Percentiles rank a stretch among this genome's conserved stretches.
Evolutionary conservation across 495 filamentous ascomycete genomes (phyloP).

Genomic region (Pseudotulostoma volvatum): DNA sequence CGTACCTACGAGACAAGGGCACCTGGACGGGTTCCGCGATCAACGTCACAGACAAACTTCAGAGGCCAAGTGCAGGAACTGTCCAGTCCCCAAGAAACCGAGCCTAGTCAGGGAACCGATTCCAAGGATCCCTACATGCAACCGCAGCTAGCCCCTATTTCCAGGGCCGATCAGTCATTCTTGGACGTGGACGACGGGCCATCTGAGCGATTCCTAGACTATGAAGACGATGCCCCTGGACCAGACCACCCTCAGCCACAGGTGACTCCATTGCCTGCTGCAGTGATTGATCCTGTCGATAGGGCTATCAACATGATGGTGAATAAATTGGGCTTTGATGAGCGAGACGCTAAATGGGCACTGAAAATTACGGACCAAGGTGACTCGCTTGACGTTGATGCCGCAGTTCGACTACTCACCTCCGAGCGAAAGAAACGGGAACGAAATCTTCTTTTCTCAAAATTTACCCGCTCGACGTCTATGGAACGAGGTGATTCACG

Average conservation of each 20-base stretch:
- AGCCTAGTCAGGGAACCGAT: background rate
- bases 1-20: conserved; percentile 40
- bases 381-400: conserved; percentile 31
- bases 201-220: no score
- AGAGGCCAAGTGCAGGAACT: background rate
- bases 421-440: conserved; percentile 22
- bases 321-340: conserved; percentile 29
- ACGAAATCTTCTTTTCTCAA: background rate
- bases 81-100: background rate
- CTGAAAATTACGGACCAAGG: conserved; percentile 37
- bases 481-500: background rate
- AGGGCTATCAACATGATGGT: conserved; percentile 32
- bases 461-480: background rate
- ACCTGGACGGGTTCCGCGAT: conserved; percentile 4
- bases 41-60: background rate
- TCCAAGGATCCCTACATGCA: background rate
- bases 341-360: conserved; percentile 34
- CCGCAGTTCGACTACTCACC: conserved; percentile 28
- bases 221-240: background rate
- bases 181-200: conserved; percentile 5
- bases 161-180: conserved; percentile 4
- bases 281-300: conserved; percentile 36
- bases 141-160: no score
- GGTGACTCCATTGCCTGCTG: conserved; percentile 9
- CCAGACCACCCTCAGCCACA: conserved; percentile 5